Conservation (phyloP, 495 filamentous ascomycete species). For the Neurospora terricola region DNA sequence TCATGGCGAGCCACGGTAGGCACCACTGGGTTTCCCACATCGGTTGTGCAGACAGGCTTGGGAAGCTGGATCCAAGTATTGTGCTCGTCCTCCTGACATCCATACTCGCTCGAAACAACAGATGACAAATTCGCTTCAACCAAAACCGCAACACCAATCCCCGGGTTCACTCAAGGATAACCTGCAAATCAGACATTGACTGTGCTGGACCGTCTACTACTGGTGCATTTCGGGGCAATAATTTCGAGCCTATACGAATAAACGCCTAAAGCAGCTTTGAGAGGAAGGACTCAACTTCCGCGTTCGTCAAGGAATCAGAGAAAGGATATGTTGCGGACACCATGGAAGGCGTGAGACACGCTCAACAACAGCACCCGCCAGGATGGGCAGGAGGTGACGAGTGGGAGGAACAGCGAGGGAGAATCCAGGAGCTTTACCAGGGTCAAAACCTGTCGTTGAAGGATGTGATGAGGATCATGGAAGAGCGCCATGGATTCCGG, state of each 20-base stretch:
- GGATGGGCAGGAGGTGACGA: constrained; percentile 14
- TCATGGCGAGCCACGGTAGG: background rate
- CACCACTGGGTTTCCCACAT: background rate
- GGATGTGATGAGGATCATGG: constrained; percentile 28
- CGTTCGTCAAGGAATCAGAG: background rate
- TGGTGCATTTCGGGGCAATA: background rate
- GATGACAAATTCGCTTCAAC: background rate
- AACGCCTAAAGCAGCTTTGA: background rate
- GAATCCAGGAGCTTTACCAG: constrained; percentile 27
- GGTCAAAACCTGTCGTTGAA: constrained; percentile 21
- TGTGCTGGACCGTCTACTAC: background rate
- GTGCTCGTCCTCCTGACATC: background rate
- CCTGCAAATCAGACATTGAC: background rate
- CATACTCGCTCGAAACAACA: background rate
- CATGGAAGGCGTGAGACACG: background rate
- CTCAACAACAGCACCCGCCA: background rate
- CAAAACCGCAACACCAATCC: background rate
- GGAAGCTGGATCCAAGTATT: background rate
- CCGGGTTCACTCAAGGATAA: background rate
- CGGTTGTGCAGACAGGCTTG: background rate
- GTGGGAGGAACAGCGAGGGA: constrained; percentile 10
- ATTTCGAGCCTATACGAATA: background rate
- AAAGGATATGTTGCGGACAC: background rate
- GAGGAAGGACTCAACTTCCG: background rate
- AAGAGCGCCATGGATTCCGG: constrained; percentile 19